Conservation (phyloP, 2,329 filamentous ascomycete species). For the Arachnomyces sp. region DNA sequence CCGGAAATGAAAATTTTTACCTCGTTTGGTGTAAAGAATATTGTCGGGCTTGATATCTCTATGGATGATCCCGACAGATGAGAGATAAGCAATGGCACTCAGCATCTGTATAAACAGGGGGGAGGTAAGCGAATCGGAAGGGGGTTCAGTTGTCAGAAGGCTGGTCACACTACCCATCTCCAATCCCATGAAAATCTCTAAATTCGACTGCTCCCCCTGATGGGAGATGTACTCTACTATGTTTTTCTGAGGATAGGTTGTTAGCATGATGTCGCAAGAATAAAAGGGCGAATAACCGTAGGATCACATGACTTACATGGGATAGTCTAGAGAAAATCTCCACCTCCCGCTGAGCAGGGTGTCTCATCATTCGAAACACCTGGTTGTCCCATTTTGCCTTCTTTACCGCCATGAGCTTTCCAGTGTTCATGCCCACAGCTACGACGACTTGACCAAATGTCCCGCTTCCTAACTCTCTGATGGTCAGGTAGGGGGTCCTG, state of each 20-base stretch:
- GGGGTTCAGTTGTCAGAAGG: constrained; percentile 62
- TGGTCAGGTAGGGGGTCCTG: constrained; percentile 12
- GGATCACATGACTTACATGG: constrained; percentile 4
- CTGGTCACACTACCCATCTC: neutral
- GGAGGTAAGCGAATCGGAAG: too few species aligned
- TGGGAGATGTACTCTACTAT: too few species aligned
- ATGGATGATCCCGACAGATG: constrained; percentile 78
- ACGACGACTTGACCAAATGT: constrained; percentile 13
- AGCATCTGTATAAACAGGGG: constrained; percentile 68
- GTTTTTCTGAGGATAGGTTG: too few species aligned
- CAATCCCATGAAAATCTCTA: constrained; percentile 3
- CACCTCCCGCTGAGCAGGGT: neutral
- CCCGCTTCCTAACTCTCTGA: constrained; percentile 6
- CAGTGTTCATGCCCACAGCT: constrained; percentile 9
- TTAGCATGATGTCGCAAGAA: too few species aligned
- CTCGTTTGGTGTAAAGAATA: constrained; percentile 48
- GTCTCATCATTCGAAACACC: constrained; percentile 3
- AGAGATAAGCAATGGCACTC: constrained; percentile 52
- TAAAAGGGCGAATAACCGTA: too few species aligned
- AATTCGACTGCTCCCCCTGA: too few species aligned
- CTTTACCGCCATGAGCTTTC: constrained; percentile 11
- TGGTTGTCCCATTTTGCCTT: constrained; percentile 1
- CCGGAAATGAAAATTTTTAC: neutral
- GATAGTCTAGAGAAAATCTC: neutral
- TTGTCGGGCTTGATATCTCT: constrained; percentile 93